Evolutionary conservation across 2,329 filamentous ascomycete genomes (phyloP), one percentile per base, ranked within the genome.

Genomic region (Botryotinia calthae): DNA sequence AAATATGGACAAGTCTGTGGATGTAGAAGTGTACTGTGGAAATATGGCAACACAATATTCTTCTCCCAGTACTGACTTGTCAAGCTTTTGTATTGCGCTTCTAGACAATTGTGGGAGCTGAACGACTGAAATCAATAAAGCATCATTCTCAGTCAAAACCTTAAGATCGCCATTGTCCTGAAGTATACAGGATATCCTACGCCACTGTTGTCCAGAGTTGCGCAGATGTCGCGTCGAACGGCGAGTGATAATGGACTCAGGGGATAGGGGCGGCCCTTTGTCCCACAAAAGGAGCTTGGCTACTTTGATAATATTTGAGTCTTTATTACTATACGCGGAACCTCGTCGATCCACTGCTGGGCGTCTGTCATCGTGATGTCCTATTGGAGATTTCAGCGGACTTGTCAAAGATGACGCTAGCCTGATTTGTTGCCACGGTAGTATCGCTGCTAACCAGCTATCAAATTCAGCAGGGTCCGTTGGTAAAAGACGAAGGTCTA

Each of bases 21-120:
- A 88, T 31, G 89, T 89, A 16, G 92, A 87, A 0, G 93, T 90
- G 82, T 99, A 98, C 75, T 95, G 95, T 25, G 96, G 95, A 79
- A 98, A 98, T 64, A 99, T 95, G 70, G 93, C 95, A 75, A 99
- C 93, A 83, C 95, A 98, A 80, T 93, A 96, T 74, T 98, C 94
- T 81, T 96, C 93, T 76, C 97, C 94, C 59, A 99, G 83, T 14
- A 99, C 95, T 8, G 95, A 97, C 70, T 90, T 89, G 81, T 98
- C 94, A 69, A 99, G 85, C 77, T 95, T 90, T 81, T 99, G 96
- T 70, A 99, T 91, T 14, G 95, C 94, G 81, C 92, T 96, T 71
- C 96, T 89, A 28, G 94, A 96, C 12, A 99, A 86, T 78, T 97
- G 93, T 20, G 94, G 93, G 8, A 99, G 86, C 78, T 97, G 94